Base-by-base conservation (phyloP, 306 rosid species). In the Alnus rubra region DNA sequence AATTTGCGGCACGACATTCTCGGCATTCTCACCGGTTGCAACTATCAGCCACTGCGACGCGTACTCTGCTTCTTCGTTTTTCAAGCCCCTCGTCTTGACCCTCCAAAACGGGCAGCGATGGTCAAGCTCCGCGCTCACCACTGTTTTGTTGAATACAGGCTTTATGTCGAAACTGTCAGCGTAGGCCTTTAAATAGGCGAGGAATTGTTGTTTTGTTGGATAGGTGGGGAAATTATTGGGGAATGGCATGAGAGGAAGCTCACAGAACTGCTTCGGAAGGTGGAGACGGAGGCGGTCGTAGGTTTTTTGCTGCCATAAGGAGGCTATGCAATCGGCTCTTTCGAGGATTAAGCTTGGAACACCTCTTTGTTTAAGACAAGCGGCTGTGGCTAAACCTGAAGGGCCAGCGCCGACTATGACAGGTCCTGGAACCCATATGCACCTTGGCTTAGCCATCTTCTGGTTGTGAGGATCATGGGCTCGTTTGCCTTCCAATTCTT, bases 391-490 rank as follows among this genome's bases (percentile, higher is more conserved):
- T 75, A 96, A 69, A 9, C 99, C 99, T 0, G 99, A 93, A 9
- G 99, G 99, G 30, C 99, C 99, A 74, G 96, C 99, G 7, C 99
- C 99, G 7, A 96, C 94, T 59, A 96, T 90, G 35, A 96, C 81
- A 19, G 98, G 91, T 65, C 94, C 98, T 14, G 7, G 77, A 23
- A 88, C 82, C 75, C 39, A 81, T 76, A 73, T 80, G 18, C 78
- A 63, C 28, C 37, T 80, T 45, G 31, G 63, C 54, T 54, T 71
- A 8, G 50, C 84, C 84, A 70, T 72, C 78, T 72, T 83, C 55
- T 56, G 48, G 44, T 44, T 55, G 33, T 75, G 48, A 35, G 35
- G 78, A 75, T 95, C 98, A 78, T 95, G 90, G 55, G 83, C 35
- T 68, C 82, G 75, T 81, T 96, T 93, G 14, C 92, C 86, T 83